phyloP scores from a whole-genome alignment of 805 yeast species.

The Candida coquimbonensis region DNA sequence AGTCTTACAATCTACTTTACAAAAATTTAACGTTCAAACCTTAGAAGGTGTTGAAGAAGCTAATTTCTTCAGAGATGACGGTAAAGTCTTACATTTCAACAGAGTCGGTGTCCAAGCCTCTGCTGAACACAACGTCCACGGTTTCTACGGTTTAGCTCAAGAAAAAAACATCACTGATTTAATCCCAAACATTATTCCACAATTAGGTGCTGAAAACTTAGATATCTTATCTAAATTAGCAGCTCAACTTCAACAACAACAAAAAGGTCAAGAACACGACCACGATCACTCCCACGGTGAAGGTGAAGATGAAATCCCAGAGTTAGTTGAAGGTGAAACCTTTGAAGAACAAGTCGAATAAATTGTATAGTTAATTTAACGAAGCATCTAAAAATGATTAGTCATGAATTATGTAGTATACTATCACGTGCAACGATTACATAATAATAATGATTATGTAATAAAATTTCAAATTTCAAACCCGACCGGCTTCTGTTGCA shows the following conservation, averaged over 20 bases:
- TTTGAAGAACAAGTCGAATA: conserved; percentile 38
- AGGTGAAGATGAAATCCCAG: conserved; percentile 52
- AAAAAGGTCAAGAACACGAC: conserved; percentile 25
- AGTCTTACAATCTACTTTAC: conserved; percentile 82
- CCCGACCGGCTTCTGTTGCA: too few species aligned
- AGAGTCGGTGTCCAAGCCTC: conserved; percentile 95
- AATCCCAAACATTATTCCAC: conserved; percentile 91
- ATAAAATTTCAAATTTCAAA: too few species aligned
- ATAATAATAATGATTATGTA: neutral
- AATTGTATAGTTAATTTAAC: conserved; percentile 5
- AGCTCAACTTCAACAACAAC: conserved; percentile 68
- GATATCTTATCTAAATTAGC: conserved; percentile 86
- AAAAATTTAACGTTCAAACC: conserved; percentile 83
- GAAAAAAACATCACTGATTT: conserved; percentile 88
- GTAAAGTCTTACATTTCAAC: conserved; percentile 91
- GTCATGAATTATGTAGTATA: neutral
- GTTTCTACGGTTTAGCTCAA: conserved; percentile 91
- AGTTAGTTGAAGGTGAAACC: conserved; percentile 81
- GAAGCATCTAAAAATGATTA: neutral
- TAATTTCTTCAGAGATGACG: conserved; percentile 95
- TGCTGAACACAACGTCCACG: conserved; percentile 83
- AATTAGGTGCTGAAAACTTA: conserved; percentile 93
- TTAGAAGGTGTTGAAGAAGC: conserved; percentile 92
- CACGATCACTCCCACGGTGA: conserved; percentile 36
- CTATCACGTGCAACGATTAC: neutral